Evolutionary conservation across 441 rosid genomes (phyloP).

Genomic region (Biscutella laevigata): DNA sequence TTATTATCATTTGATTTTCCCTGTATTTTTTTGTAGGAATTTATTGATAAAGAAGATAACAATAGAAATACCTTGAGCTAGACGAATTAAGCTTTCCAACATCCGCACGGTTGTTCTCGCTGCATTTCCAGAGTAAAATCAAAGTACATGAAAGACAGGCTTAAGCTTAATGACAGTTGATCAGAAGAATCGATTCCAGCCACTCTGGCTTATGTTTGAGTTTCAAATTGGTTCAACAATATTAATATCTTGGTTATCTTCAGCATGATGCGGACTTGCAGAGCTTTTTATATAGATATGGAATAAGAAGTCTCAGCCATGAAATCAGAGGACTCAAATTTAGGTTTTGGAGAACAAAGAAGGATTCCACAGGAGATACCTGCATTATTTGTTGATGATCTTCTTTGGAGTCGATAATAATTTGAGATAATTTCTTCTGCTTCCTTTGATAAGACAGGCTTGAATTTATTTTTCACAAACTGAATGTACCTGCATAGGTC

Average conservation of each 20-base stretch:
- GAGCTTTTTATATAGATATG: neutral
- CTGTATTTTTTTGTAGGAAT: neutral
- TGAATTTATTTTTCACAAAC: conserved; percentile 67
- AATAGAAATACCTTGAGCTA: conserved; percentile 71
- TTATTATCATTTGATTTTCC: neutral
- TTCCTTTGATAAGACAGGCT: conserved; percentile 70
- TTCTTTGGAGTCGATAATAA: conserved; percentile 92
- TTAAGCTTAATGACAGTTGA: neutral
- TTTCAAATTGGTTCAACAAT: neutral
- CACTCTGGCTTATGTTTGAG: neutral
- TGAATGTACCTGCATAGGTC: conserved; percentile 62
- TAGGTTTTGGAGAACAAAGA: neutral
- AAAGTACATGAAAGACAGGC: neutral
- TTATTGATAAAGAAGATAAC: neutral
- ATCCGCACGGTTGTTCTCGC: conserved; percentile 95
- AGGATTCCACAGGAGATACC: conserved; percentile 31
- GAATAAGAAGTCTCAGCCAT: neutral
- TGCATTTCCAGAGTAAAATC: conserved; percentile 25
- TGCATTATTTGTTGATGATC: conserved; percentile 83
- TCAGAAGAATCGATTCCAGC: too few species aligned
- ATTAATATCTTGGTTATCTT: neutral
- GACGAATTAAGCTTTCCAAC: conserved; percentile 93
- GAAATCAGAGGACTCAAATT: neutral
- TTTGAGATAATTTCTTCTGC: conserved; percentile 84
- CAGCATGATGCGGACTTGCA: neutral